A percentile compares a stretch with the other conserved stretches of the same genome.
phyloP scores from a whole-genome alignment of 192 early-diverging fungal species.

The Mortierella claussenii region DNA sequence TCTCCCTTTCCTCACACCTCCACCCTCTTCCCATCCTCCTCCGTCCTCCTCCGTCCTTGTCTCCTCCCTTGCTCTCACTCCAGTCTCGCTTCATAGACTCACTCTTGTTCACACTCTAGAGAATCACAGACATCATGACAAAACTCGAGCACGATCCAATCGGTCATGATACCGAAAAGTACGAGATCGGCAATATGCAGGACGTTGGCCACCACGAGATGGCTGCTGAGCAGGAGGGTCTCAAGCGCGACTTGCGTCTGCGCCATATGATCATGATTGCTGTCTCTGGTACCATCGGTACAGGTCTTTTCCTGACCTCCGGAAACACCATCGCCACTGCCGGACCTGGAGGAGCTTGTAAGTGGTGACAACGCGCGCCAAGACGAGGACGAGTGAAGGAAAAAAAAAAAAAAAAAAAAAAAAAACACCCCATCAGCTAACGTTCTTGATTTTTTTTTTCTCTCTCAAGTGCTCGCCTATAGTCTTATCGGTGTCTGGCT shows the following conservation, averaged over 20 bases:
- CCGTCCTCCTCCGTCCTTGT: not conserved
- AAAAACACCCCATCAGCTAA: not conserved
- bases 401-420: conserved; percentile 1
- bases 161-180: too few species aligned
- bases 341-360: conserved; percentile 76
- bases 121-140: conserved; percentile 12
- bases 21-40: not conserved
- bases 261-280: conserved; percentile 79
- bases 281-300: conserved; percentile 82
- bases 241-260: conserved; percentile 66
- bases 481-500: conserved; percentile 72
- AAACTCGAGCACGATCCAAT: not conserved
- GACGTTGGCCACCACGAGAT: conserved; percentile 13
- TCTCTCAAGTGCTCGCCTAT: conserved; percentile 73
- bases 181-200: conserved; percentile 28
- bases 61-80: not conserved
- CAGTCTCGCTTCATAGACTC: not conserved
- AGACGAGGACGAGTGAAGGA: not conserved
- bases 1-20: not conserved
- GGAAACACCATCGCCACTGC: conserved; percentile 77
- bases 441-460: not conserved
- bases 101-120: not conserved
- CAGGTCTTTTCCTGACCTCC: conserved; percentile 86
- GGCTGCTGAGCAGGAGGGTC: conserved; percentile 47
- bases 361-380: conserved; percentile 1